Evolutionary conservation across 2,329 filamentous ascomycete species (phyloP).

Genomic region (Knufia petricola): DNA sequence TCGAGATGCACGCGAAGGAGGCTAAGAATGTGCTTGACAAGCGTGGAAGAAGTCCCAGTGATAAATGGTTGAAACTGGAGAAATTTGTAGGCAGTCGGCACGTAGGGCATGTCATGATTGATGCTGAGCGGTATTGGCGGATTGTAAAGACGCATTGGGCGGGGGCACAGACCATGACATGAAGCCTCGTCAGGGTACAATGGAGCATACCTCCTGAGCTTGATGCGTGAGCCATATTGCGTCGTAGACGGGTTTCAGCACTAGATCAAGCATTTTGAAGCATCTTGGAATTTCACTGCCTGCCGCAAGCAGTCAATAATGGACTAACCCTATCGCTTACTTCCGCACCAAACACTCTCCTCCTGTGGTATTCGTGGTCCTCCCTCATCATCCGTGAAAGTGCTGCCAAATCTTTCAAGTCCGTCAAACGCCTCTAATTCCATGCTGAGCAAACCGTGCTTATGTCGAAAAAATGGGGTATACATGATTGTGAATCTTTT

Average conservation of each 20-base stretch:
- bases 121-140: slow-evolving; percentile 44
- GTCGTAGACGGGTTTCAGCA: too few relatives aligned
- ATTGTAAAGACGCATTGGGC: slow-evolving; percentile 26
- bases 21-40: slow-evolving; percentile 33
- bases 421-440: slow-evolving; percentile 9
- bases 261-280: neutral
- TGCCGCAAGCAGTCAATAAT: neutral
- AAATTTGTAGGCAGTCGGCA: slow-evolving; percentile 41
- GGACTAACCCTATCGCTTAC: neutral
- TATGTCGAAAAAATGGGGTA: slow-evolving; percentile 23
- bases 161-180: neutral
- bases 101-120: slow-evolving; percentile 42
- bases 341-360: slow-evolving; percentile 1
- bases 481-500: slow-evolving; percentile 41
- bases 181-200: too few relatives aligned
- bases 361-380: neutral
- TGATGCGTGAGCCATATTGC: too few relatives aligned
- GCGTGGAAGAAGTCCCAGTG: neutral
- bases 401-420: neutral
- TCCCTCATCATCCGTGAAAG: neutral
- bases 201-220: too few relatives aligned
- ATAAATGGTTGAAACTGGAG: slow-evolving; percentile 33
- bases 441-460: slow-evolving; percentile 10
- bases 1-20: slow-evolving; percentile 41
- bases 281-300: slow-evolving; percentile 28